Base-by-base conservation (phyloP, 345 rosid genomes). In the Leavenworthia alabamica region DNA sequence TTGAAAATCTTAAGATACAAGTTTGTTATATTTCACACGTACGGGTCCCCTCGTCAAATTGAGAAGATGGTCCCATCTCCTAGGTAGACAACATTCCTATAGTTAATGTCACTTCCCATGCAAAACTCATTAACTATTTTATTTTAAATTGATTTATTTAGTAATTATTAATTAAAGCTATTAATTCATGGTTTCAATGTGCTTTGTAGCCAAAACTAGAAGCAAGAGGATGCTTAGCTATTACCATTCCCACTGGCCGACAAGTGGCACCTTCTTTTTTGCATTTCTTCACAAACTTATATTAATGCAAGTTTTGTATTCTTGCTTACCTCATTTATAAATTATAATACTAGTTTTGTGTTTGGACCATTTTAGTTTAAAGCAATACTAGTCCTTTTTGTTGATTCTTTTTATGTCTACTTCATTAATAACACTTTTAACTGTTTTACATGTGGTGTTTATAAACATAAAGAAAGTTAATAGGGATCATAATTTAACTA, bases 251-350 rank as follows among this genome's bases (percentile, higher is more conserved):
- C 77, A 57, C 77, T 82, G 56, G 79, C 80, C 79, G 84, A 82
- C 88, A 78, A 44, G 81, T 76, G 87, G 82, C 87, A 80, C 71
- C 66, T 24, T 52, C 75, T 28, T 70, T 48, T 64, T 41, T 32
- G 42, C 47, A 26, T n/a, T n/a, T n/a, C n/a, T n/a, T n/a, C n/a
- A n/a, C n/a, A n/a, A n/a, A n/a, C n/a, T n/a, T n/a, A n/a, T n/a
- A n/a, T n/a, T n/a, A n/a, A n/a, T n/a, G n/a, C n/a, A n/a, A n/a
- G n/a, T n/a, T n/a, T n/a, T n/a, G n/a, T n/a, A n/a, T n/a, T n/a
- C n/a, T n/a, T n/a, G n/a, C n/a, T n/a, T n/a, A n/a, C n/a, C n/a
- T n/a, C n/a, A n/a, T n/a, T n/a, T n/a, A n/a, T n/a, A n/a, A n/a
- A n/a, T n/a, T n/a, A n/a, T n/a, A n/a, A n/a, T n/a, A n/a, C n/a